These are phyloP conservation scores for Ascocoryne sarcoides DNA, from an alignment of 2,329 filamentous ascomycete species.

Conservation along the genomic window DNA sequence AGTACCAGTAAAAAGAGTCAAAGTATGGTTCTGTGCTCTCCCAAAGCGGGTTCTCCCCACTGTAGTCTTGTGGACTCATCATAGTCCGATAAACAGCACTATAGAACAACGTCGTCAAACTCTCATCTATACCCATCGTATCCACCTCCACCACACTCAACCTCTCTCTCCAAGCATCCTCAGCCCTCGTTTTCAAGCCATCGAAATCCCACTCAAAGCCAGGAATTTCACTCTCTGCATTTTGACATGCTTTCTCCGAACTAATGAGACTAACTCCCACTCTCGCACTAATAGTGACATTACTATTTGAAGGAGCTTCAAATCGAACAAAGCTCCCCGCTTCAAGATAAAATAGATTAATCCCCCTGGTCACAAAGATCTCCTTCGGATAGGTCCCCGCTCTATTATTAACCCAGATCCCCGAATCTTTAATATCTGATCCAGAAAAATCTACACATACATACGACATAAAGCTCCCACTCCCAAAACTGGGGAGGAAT, in stretches of 20 bases:
- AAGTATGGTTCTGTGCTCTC: slow-evolving; percentile 59
- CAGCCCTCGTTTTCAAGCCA: slow-evolving; percentile 40
- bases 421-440: slow-evolving; percentile 46
- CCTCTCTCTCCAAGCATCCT: slow-evolving; percentile 52
- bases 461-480: slow-evolving; percentile 48
- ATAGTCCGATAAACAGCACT: slow-evolving; percentile 60
- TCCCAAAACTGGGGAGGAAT: slow-evolving; percentile 57
- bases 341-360: slow-evolving; percentile 45
- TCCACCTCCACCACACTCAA: slow-evolving; percentile 48
- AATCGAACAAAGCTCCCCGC: slow-evolving; percentile 57
- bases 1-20: slow-evolving; percentile 50
- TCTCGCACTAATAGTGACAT: slow-evolving; percentile 47
- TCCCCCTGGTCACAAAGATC: slow-evolving; percentile 40
- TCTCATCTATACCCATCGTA: slow-evolving; percentile 39
- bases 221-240: slow-evolving; percentile 60
- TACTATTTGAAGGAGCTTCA: slow-evolving; percentile 30
- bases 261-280: slow-evolving; percentile 65
- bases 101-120: slow-evolving; percentile 54
- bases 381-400: slow-evolving; percentile 39
- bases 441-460: slow-evolving; percentile 62
- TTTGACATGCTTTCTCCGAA: slow-evolving; percentile 53
- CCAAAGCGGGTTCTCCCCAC: slow-evolving; percentile 64
- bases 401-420: slow-evolving; percentile 50
- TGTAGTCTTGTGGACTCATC: slow-evolving; percentile 65
- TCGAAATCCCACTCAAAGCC: slow-evolving; percentile 51